These are phyloP conservation scores for Beauveria bassiana DNA, from an alignment of 2,329 filamentous ascomycete genomes.

Conservation along the genomic window DNA sequence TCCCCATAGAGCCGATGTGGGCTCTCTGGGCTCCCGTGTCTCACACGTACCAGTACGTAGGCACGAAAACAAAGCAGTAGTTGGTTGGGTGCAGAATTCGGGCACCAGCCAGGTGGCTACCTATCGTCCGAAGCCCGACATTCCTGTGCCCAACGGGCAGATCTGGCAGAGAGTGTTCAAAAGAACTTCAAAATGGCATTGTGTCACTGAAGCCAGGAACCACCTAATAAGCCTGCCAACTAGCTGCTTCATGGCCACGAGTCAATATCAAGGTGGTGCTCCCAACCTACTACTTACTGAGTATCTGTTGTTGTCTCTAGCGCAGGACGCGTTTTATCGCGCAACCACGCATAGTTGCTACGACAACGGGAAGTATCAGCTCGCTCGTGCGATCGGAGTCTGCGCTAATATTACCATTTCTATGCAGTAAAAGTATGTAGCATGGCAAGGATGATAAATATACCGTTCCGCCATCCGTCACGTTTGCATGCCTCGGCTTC, in stretches of 20 bases:
- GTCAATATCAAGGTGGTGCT: background rate
- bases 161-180: background rate
- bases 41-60: background rate
- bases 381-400: background rate
- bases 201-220: too few species aligned
- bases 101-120: background rate
- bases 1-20: background rate
- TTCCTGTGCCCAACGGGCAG: slow-evolving; percentile 9
- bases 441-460: too few species aligned
- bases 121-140: background rate
- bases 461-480: too few species aligned
- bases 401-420: too few species aligned
- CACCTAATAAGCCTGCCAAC: background rate
- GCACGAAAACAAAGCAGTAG: background rate
- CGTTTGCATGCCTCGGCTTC: background rate
- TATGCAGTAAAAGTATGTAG: too few species aligned
- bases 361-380: slow-evolving; percentile 2
- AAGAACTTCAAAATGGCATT: background rate
- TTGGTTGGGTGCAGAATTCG: background rate
- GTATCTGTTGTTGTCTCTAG: background rate
- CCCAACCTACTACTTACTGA: background rate
- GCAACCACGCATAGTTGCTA: background rate
- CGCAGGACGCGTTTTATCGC: slow-evolving; percentile 7
- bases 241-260: background rate
- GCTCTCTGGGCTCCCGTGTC: background rate